These are phyloP conservation scores for Tubosaeta sp. DNA, from an alignment of 768 basidiomycete genomes.

Conservation along the genomic window DNA sequence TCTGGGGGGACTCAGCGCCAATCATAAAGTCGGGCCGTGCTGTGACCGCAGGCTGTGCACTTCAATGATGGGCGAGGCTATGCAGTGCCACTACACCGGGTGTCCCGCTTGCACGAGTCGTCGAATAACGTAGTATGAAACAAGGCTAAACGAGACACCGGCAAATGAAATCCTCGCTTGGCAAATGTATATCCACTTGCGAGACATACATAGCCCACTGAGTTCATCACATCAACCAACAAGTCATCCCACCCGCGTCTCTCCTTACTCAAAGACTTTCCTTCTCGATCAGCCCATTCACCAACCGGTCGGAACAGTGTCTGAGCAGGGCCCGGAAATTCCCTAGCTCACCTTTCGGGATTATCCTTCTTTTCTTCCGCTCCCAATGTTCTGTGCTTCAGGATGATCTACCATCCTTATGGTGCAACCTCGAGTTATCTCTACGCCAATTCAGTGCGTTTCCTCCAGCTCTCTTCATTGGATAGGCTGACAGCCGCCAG, in stretches of 20 bases:
- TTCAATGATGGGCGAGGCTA: too few species aligned
- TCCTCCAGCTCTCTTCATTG: neutral
- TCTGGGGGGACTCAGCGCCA: too few species aligned
- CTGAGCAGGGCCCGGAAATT: neutral
- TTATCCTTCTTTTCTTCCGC: conserved; percentile 1
- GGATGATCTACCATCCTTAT: conserved; percentile 30
- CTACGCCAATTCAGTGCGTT: conserved; percentile 20
- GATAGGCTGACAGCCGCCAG: neutral
- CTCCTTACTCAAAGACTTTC: neutral
- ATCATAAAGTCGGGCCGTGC: too few species aligned
- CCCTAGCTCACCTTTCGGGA: neutral
- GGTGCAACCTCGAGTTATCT: conserved; percentile 26
- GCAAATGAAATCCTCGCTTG: neutral
- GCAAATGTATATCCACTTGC: neutral
- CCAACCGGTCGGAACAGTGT: neutral
- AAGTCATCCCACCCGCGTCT: neutral
- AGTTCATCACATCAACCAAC: neutral
- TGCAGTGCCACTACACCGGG: too few species aligned
- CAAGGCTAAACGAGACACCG: too few species aligned
- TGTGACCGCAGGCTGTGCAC: too few species aligned
- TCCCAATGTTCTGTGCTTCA: conserved; percentile 20
- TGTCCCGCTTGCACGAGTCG: too few species aligned
- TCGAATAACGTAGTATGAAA: too few species aligned
- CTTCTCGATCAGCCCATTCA: too few species aligned
- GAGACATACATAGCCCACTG: neutral